A percentile compares a stretch with the other conserved stretches of the same genome.
Conservation (phyloP, 2,329 filamentous ascomycete species). For the Mycosphaerella sp. region DNA sequence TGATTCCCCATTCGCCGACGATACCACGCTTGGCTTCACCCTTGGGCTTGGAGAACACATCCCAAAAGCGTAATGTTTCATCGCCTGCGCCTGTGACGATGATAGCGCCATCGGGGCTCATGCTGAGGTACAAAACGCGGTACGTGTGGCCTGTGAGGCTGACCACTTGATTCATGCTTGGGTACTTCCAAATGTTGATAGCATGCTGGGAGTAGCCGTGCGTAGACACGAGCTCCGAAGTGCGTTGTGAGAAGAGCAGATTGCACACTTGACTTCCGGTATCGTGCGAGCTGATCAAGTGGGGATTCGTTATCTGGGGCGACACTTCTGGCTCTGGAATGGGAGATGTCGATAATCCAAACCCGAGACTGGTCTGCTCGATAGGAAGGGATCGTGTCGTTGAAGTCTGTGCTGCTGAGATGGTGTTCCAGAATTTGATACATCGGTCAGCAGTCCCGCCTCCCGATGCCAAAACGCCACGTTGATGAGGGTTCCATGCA, state of each 20-base stretch:
- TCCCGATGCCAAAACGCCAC: conserved; percentile 86
- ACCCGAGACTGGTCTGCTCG: conserved; percentile 23
- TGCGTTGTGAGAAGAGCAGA: conserved; percentile 93
- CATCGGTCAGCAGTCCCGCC: conserved; percentile 92
- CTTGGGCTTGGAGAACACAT: conserved; percentile 79
- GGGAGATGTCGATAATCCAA: conserved; percentile 26
- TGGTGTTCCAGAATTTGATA: conserved; percentile 97
- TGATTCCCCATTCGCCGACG: conserved; percentile 65
- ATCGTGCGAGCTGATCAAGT: conserved; percentile 70
- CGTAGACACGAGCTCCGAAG: conserved; percentile 93
- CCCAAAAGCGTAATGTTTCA: conserved; percentile 95
- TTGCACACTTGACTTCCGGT: conserved; percentile 99
- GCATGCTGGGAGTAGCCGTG: conserved; percentile 98
- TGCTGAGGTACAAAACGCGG: conserved; percentile 89
- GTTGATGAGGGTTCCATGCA: conserved; percentile 94
- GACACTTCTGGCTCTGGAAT: conserved; percentile 27
- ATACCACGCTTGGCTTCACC: conserved; percentile 56
- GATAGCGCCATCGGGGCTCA: conserved; percentile 91
- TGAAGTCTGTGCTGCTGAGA: conserved; percentile 37
- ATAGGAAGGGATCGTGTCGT: conserved; percentile 23
- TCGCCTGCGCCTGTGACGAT: conserved; percentile 96
- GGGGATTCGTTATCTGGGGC: conserved; percentile 39
- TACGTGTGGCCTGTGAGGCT: conserved; percentile 95
- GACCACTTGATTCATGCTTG: conserved; percentile 93
- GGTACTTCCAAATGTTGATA: conserved; percentile 99